Evolutionary conservation across 164 flowering plant genomes (phyloP).

Genomic region (Sextonia rubra): DNA sequence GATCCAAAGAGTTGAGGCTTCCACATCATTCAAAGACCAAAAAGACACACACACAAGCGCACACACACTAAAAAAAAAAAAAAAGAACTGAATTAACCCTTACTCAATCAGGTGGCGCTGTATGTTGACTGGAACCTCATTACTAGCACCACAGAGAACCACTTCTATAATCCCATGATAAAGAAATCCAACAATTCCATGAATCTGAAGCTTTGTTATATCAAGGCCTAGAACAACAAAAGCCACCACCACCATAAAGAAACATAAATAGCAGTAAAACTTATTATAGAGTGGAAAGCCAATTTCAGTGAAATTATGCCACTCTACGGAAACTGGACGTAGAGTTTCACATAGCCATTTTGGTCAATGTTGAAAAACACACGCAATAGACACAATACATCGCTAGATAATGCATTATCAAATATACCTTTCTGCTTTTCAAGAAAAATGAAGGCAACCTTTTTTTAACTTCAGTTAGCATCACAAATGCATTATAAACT

Average conservation of each 20-base stretch:
- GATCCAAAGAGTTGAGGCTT: no score
- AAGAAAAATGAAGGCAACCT: no score
- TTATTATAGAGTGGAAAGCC: no score
- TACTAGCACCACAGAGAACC: neutral
- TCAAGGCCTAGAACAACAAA: constrained; percentile 18
- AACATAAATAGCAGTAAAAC: neutral
- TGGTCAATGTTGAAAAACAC: no score
- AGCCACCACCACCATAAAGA: neutral
- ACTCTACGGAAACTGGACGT: neutral
- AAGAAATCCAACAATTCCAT: constrained; percentile 50
- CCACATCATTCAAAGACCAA: no score
- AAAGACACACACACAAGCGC: no score
- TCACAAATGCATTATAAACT: no score
- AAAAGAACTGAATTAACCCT: constrained; percentile 9
- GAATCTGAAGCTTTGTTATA: constrained; percentile 44
- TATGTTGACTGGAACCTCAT: neutral
- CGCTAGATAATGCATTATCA: neutral
- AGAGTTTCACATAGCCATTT: no score
- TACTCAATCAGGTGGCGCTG: constrained; percentile 44
- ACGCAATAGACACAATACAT: neutral
- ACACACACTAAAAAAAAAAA: neutral
- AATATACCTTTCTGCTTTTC: neutral
- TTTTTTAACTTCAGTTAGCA: no score
- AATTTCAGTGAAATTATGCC: neutral
- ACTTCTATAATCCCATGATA: constrained; percentile 43